These are phyloP conservation scores for Aureobasidium sp. DNA, from an alignment of 2,329 filamentous ascomycete genomes.

Conservation along the genomic window DNA sequence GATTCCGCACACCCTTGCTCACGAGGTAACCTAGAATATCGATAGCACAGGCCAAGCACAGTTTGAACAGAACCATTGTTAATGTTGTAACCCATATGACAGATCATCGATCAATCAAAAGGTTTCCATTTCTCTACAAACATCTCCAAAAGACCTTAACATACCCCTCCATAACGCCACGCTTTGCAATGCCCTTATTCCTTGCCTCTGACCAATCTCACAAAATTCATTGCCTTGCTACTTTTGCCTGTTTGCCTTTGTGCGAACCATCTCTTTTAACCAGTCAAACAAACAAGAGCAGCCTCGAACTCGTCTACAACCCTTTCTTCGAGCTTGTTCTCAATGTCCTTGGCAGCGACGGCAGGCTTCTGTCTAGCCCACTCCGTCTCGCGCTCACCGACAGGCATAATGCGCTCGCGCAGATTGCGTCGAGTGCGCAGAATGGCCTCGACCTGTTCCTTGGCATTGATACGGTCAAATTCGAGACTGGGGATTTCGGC, in stretches of 20 bases:
- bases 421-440: slow-evolving; percentile 57
- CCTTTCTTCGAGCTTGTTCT: slow-evolving; percentile 68
- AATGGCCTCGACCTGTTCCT: slow-evolving; percentile 79
- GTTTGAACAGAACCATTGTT: too few relatives aligned
- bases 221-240: not conserved
- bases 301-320: slow-evolving; percentile 61
- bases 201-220: not conserved
- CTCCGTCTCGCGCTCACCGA: slow-evolving; percentile 64
- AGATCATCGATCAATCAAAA: not conserved
- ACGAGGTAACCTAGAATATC: too few relatives aligned
- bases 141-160: not conserved
- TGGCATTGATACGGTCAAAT: slow-evolving; percentile 65
- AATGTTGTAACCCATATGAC: too few relatives aligned
- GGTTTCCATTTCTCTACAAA: not conserved
- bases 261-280: not conserved
- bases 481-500: slow-evolving; percentile 62
- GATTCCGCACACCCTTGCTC: too few relatives aligned
- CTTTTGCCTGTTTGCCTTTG: not conserved
- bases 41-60: too few relatives aligned
- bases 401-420: slow-evolving; percentile 64
- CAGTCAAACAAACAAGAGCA: slow-evolving; percentile 14
- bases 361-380: slow-evolving; percentile 40
- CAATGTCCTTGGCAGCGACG: slow-evolving; percentile 34
- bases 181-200: not conserved
- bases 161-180: not conserved